Base-by-base conservation (phyloP, 2,329 filamentous ascomycete genomes). In the Gnomoniopsis smithogilvyi region DNA sequence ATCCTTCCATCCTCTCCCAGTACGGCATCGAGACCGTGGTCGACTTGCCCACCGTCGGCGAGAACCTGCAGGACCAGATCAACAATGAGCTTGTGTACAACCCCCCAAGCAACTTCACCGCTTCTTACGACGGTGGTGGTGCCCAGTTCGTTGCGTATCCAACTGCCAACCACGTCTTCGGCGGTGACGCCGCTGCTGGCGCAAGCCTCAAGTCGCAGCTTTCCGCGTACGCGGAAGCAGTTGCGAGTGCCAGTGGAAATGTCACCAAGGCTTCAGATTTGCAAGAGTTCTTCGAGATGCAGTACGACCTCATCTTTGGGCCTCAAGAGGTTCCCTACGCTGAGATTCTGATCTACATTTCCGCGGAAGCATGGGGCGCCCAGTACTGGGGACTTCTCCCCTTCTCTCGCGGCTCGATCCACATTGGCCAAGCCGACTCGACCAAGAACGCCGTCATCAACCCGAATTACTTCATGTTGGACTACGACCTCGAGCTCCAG, bases 1-100 rank as follows among this genome's bases (percentile, higher is more conserved):
- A 76, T 49, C 70, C 73, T 3, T 66, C 73, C 0, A 65, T 81
- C 8, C 70, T 83, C 4, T 63, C 72, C 15, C 66, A 68, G 2
- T 75, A 74, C 2, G 74, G 75, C 0, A 74, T 83, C n/a, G 65
- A 73, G 14, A 68, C 73, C 34, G 77, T 75, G 58, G 69, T 82
- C 17, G 67, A 72, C 22, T 77, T 76, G 47, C 69, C 72, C 2
- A 74, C 73, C 12, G 76, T 82, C 3, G 80, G 80, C 24, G 75
- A 76, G 51, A 80, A 81, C 59, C 71, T 81, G 49, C 79, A 82
- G 62, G 79, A 82, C 50, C 78, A 79, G 10, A 88, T 80, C 78
- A 87, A 85, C 65, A 86, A 87, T 66, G 74, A 76, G 12, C 87
- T 88, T 83, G 74, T 74, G 51, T 87, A 85, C 65, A 77, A 80